Evolutionary conservation across 2,329 filamentous ascomycete genomes (phyloP), one percentile per base, ranked within the genome.

Genomic region (Xylaria sp.): DNA sequence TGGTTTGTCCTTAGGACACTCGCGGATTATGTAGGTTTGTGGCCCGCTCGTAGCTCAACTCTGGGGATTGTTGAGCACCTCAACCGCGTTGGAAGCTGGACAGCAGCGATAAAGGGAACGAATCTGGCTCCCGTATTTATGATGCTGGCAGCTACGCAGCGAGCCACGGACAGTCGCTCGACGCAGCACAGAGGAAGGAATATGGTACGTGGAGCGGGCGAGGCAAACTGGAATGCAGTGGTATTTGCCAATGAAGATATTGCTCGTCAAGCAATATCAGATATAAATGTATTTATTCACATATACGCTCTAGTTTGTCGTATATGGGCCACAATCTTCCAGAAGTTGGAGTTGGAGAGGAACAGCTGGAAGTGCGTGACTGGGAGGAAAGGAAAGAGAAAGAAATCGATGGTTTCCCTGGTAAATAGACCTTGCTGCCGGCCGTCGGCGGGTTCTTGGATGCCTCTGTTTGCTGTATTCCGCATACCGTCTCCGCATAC

Each of bases 21-120:
- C 61, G 83, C 83, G 1, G 68, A 71, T 81, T 82, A 17, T 65
- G 73, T 74, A 85, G 79, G 7, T 79, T 79, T 5, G 68, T 70
- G 1, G 80, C 81, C 63, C 85, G 78, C 42, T 80, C 78, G 6
- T 77, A 69, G 3, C 70, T 72, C 13, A 86, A 76, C 60, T 79
- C 72, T 83, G 82, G 3, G 85, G 83, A 3, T 85, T 77, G 28
- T 81, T 83, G 40, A 79, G 66, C 11, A 86, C 74, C 5, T 82
- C 77, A 4, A 87, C 69, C 79, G 83, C 1, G 77, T 74, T 0
- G 86, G 86, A 0, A 88, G 81, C 68, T 87, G 80, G 73, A 88
- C 86, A 13, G 83, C 75, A 0, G 86, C 81, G n/a, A 88, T 80
- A n/a, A 88, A 80, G 0, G 15, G 23, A 15, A 88, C 85, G 3